These are phyloP conservation scores for Coemansia asiatica DNA, from an alignment of 192 early-diverging fungal genomes.

Conservation along the genomic window DNA sequence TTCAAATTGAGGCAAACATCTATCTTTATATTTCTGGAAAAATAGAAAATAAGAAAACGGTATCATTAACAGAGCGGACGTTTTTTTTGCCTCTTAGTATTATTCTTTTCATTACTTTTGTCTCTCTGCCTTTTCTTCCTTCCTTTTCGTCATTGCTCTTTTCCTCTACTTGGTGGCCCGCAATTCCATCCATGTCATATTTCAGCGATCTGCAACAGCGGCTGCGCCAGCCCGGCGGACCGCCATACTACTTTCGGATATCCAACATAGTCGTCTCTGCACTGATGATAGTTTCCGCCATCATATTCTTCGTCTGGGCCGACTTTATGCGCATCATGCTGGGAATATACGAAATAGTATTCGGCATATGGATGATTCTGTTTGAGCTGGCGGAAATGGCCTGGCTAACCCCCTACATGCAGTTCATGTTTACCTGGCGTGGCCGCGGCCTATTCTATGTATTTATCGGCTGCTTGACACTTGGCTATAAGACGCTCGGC, in stretches of 20 bases:
- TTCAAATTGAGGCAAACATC: slow-evolving; percentile 4
- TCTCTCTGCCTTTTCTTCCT: not conserved
- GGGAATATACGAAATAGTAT: slow-evolving; percentile 43
- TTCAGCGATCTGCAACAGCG: slow-evolving; percentile 36
- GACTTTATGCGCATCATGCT: slow-evolving; percentile 51
- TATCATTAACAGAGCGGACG: too few species aligned
- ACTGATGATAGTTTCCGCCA: slow-evolving; percentile 40
- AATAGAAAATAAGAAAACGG: too few species aligned
- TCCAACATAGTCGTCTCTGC: slow-evolving; percentile 39
- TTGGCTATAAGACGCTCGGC: slow-evolving; percentile 35
- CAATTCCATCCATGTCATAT: slow-evolving; percentile 6
- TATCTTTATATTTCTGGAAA: not conserved
- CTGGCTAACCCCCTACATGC: slow-evolving; percentile 39
- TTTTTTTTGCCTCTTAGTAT: not conserved
- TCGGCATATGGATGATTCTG: slow-evolving; percentile 47
- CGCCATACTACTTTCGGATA: slow-evolving; percentile 45
- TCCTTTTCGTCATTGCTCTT: not conserved
- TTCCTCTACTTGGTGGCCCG: not conserved
- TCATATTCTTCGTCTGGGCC: slow-evolving; percentile 48
- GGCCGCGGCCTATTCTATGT: slow-evolving; percentile 51
- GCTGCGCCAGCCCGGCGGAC: slow-evolving; percentile 44
- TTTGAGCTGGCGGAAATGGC: slow-evolving; percentile 40
- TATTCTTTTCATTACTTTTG: not conserved
- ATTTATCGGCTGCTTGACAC: slow-evolving; percentile 48
- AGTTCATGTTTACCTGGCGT: slow-evolving; percentile 54